Base-by-base conservation (phyloP, 2,329 filamentous ascomycete genomes). In the Microascus cirrosus region DNA sequence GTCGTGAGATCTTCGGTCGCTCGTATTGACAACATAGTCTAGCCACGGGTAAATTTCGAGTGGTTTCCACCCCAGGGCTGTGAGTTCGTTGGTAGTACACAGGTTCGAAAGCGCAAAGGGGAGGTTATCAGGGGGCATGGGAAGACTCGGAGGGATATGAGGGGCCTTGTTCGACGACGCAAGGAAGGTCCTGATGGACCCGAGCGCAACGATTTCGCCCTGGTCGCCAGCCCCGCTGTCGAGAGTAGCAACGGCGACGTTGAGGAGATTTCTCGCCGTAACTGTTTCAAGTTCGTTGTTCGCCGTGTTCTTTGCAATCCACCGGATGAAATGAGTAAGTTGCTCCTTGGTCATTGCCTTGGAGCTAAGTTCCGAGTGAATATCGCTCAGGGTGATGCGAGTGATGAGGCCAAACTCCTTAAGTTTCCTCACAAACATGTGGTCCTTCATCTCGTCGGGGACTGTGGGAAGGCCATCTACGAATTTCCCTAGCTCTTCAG, bases 401-500 rank as follows among this genome's bases (percentile, higher is more conserved):
- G 85, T 88, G n/a, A 99, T 81, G 58, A 97, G 78, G 1, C 90
- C 91, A 67, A 91, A 94, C 39, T 92, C 88, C 59, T 86, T 85
- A 53, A 99, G 73, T 64, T 89, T 91, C 59, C 80, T 80, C 59
- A 97, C 83, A 64, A 99, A 95, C 0, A 80, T 79, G n/a, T 80
- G 81, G 11, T 84, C 78, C 59, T 86, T 83, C 63, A 97, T 78
- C 60, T 86, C 84, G 52, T 89, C 83, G 1, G 93, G 89, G 3
- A 97, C 77, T 45, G 95, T 85, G 0, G 94, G 91, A 61, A 99
- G 94, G 36, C 89, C 89, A 59, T 92, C 86, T 59, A 97, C 84
- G 67, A 99, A 99, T 59, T 80, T 78, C 65, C 73, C 76, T 55
- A 86, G 68, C 63, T 85, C 77, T 75, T 89, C 68, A 68, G 87